phyloP scores from a whole-genome alignment of 257 asterid species.

The Mentha longifolia region DNA sequence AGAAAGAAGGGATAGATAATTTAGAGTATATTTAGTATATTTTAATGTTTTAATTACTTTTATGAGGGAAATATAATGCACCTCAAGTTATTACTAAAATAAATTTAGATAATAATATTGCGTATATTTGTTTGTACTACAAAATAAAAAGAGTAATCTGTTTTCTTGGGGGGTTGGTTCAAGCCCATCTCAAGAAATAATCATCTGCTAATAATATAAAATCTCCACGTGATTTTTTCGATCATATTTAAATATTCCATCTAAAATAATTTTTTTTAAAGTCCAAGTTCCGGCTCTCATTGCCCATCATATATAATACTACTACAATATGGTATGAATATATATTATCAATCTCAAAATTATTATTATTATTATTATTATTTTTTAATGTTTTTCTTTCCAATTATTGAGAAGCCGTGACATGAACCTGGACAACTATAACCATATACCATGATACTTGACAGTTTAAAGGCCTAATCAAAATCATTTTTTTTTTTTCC shows the following conservation, averaged over 20 bases:
- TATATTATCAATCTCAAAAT: not conserved
- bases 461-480: not conserved
- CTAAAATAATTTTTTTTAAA: not conserved
- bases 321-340: not conserved
- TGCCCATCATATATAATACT: not conserved
- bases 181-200: no score
- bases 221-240: not conserved
- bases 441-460: not conserved
- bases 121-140: no score
- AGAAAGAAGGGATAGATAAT: no score
- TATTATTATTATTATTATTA: not conserved
- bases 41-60: no score
- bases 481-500: not conserved
- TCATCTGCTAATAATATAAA: not conserved
- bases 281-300: not conserved
- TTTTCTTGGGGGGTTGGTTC: no score
- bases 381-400: no score
- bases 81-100: no score
- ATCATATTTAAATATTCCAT: no score
- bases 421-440: slow-evolving; percentile 7
- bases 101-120: no score
- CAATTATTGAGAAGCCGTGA: not conserved
- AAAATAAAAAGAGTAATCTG: no score
- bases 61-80: no score
- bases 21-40: no score